Base-by-base conservation (phyloP, 306 rosid species). In the Cucumis melo region DNA sequence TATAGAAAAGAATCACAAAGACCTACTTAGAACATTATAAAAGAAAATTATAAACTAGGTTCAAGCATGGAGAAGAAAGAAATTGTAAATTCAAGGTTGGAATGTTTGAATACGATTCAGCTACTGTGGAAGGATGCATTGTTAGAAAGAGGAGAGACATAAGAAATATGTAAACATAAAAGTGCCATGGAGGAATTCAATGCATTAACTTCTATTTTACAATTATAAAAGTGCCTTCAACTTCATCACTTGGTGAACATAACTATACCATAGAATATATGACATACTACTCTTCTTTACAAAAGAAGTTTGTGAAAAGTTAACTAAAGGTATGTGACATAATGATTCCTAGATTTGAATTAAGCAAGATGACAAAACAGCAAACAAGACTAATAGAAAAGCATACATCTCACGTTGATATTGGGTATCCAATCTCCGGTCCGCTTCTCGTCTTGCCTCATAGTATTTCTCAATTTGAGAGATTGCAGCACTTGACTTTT, bases 351-450 rank as follows among this genome's bases (percentile, higher is more conserved):
- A 67, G 13, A 67, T n/a, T 67, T 20, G 32, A 67, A 23, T 44
- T 24, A n/a, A 21, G 34, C 16, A 41, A 23, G 44, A 27, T 44
- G 57, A 63, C 29, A 8, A 14, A 42, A 76, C 39, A 27, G 2
- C 29, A 27, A 27, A 27, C 29, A 27, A 61, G 48, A 79, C 64
- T 38, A 74, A 63, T 65, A 53, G 15, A 24, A 21, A 64, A 82
- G 70, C 92, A 86, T 86, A 93, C 98, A 93, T 90, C 62, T 87
- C 83, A 23, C 96, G 91, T 58, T 86, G 96, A 82, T 91, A 90
- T 74, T 89, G 92, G 68, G 90, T 86, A 75, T 93, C 97, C 74
- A 89, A 83, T 80, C 89, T 93, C 70, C 83, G 88, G 76, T 93
- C 97, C 74, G 76, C 71, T 78, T 93, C 98, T 78, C 77, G 84